Evolutionary conservation across 139 green algal species (phyloP).

Genomic region (Pseudopediastrum boryanum): DNA sequence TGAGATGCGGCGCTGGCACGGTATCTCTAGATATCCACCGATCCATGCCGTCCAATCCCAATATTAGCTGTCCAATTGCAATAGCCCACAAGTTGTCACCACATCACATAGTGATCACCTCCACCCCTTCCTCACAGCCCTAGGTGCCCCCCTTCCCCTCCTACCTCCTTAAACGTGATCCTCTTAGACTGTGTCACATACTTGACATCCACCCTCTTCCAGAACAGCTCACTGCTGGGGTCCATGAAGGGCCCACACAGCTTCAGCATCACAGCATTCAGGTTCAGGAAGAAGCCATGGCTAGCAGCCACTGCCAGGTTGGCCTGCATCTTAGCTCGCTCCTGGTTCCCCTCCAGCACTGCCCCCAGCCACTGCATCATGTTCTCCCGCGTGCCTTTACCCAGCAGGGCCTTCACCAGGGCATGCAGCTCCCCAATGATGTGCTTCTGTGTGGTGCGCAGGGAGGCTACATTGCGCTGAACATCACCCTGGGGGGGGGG

Average conservation of each 20-base stretch:
- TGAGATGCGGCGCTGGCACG: too few relatives aligned
- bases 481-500: slow-evolving; percentile 56
- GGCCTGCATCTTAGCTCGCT: slow-evolving; percentile 82
- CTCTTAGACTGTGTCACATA: slow-evolving; percentile 18
- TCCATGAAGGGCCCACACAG: slow-evolving; percentile 91
- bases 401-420: slow-evolving; percentile 74
- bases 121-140: neutral
- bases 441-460: slow-evolving; percentile 61
- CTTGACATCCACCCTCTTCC: slow-evolving; percentile 35
- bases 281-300: slow-evolving; percentile 88
- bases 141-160: neutral
- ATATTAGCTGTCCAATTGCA: too few relatives aligned
- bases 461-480: slow-evolving; percentile 38
- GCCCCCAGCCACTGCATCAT: slow-evolving; percentile 82
- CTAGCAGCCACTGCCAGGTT: slow-evolving; percentile 38
- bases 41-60: too few relatives aligned
- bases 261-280: slow-evolving; percentile 76
- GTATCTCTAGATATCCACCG: too few relatives aligned
- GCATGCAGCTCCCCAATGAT: slow-evolving; percentile 57
- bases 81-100: too few relatives aligned
- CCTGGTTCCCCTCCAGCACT: slow-evolving; percentile 78
- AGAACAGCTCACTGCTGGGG: slow-evolving; percentile 46
- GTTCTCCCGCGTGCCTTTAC: slow-evolving; percentile 65
- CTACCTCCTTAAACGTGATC: slow-evolving; percentile 28
- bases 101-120: neutral